phyloP scores from a whole-genome alignment of 1,284 basidiomycete species.

The Macrocystidia cucumis region DNA sequence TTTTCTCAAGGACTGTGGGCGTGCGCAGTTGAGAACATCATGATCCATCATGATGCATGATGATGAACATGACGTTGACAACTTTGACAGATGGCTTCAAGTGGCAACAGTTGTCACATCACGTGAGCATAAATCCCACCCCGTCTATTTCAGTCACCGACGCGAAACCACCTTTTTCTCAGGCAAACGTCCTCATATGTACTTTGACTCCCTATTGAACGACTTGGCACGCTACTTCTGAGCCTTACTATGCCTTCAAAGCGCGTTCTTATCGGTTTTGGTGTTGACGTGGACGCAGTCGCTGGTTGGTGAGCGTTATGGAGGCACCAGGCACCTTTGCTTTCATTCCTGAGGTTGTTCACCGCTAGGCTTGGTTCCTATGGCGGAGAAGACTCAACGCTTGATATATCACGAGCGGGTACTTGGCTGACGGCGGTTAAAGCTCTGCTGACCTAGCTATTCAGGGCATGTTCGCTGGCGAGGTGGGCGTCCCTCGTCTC shows the following conservation, averaged over 20 bases:
- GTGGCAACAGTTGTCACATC: too few relatives aligned
- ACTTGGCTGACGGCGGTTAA: background rate
- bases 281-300: slow-evolving; percentile 59
- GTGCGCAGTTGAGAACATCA: too few relatives aligned
- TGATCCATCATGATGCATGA: too few relatives aligned
- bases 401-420: slow-evolving; percentile 52
- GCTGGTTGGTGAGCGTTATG: slow-evolving; percentile 44
- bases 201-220: too few relatives aligned
- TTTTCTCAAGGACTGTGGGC: too few relatives aligned
- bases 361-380: slow-evolving; percentile 55
- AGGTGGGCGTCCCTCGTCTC: slow-evolving; percentile 62
- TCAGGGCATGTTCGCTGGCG: slow-evolving; percentile 66
- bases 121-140: too few relatives aligned
- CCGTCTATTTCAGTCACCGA: too few relatives aligned
- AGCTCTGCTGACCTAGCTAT: background rate
- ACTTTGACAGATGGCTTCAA: too few relatives aligned
- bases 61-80: too few relatives aligned
- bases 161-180: too few relatives aligned
- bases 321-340: background rate
- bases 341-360: slow-evolving; percentile 1
- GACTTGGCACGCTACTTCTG: too few relatives aligned
- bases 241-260: slow-evolving; percentile 37
- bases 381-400: slow-evolving; percentile 58
- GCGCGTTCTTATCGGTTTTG: slow-evolving; percentile 41
- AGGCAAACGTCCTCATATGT: too few relatives aligned